Evolutionary conservation across 495 filamentous ascomycete genomes (phyloP), one percentile per base, ranked within the genome.

Genomic region (Cetradonia linearis): DNA sequence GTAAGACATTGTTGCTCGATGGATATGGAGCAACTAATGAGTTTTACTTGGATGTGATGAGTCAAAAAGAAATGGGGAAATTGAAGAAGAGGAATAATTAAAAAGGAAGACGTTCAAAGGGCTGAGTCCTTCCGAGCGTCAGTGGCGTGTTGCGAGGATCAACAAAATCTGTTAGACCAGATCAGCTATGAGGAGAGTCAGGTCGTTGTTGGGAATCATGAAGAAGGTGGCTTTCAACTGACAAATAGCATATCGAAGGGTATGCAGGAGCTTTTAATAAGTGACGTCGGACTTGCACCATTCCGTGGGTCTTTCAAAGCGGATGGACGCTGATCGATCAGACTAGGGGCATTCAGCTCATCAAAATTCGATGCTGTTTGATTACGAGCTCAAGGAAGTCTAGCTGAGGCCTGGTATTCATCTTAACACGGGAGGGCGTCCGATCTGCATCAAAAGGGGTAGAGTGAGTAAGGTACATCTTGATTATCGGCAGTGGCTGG

Each of bases 1-100:
- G 50, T 58, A 63, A 18, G 61, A 63, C 61, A 63, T 63, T 9
- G 3, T 58, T 23, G 31, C 33, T 55, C 20, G 11, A 5, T 27
- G 20, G 2, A 9, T 53, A 52, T 18, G 7, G 5, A 52, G 36
- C 33, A 30, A 31, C 46, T 34, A 27, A 5, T 11, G 36, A 50
- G 18, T 31, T 27, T 36, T 25, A 53, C 34, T 27, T 53, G 34
- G 30, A 16, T 9, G 33, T 25, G 58, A 14, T 18, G 25, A 23
- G 23, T 25, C 20, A 7, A 53, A 28, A 2, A 36, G 6, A 23
- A 8, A 9, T 8, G 9, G 14, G 28, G 27, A 38, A 2, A 37
- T 25, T n/a, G 47, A 48, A 33, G 28, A 28, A 25, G 36, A 37
- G 40, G 55, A 56, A 28, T 20, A 11, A 47, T 63, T 63, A 54